Evolutionary conservation across 2,329 filamentous ascomycete genomes (phyloP), one percentile per base, ranked within the genome.

Genomic region (Paraphoma sp.): DNA sequence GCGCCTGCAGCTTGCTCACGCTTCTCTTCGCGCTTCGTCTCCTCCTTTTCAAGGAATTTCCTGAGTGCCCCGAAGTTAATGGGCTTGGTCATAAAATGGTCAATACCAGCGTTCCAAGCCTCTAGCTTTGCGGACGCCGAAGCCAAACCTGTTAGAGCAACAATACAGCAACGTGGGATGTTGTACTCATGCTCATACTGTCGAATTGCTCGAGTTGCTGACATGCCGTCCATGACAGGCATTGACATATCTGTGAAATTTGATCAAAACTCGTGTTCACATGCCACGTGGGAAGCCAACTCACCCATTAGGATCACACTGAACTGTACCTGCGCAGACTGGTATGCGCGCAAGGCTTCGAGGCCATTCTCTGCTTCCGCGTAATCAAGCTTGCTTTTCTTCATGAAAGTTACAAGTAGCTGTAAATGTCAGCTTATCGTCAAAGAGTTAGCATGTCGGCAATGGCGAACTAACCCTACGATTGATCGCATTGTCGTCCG

Each of bases 401-500:
- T 71, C 57, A 72, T 62, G 54, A 74, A 76, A 0, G 73, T 67
- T 7, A 63, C 62, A 4, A 77, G 67, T 3, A 77, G 63, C 70
- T 76, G n/a, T 12, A 10, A 36, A 10, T 6, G 33, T 36, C 14
- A 36, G 33, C n/a, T 14, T 3, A 7, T 30, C 31, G 41, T 16
- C 8, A 9, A 42, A 10, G 14, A 17, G n/a, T 16, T n/a, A n/a
- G 40, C 8, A 42, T 16, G 7, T n/a, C 8, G 8, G 16, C 3
- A n/a, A n/a, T 4, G 8, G 16, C 4, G 16, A 42, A 62, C 62
- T 18, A 45, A 76, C 74, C 60, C 65, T 74, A 2, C 77, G 62
- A 17, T 79, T 79, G 38, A 79, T 67, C 1, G 57, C n/a, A 36
- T 79, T 79, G 45, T 79, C 77, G 45, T 79, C 77, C 0, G 74